Evolutionary conservation across 371 early-diverging fungal genomes (phyloP), one percentile per base, ranked within the genome.

Genomic region (Gilbertella persicaria): DNA sequence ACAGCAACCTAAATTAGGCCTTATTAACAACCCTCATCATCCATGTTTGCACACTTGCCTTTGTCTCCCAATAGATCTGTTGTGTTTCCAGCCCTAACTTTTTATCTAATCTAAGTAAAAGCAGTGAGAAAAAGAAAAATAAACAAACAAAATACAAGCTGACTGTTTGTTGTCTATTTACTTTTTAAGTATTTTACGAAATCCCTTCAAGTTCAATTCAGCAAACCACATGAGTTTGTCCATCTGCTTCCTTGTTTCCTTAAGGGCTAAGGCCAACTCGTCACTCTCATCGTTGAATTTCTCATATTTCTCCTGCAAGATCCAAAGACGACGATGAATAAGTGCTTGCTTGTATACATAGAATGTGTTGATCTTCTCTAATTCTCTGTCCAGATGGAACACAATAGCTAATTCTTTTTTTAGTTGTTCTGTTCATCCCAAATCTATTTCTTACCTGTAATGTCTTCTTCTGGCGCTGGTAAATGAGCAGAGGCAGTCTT

Each of bases 131-230:
- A 45, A 29, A 16, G n/a, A 41, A 48, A 20, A 16, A 20, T 26
- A 38, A 45, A 26, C 19, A 36, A 43, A 46, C 25, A 36, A 39
- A 42, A 16, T 30, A 46, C 4, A n/a, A 19, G n/a, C n/a, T 28
- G 1, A 26, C 14, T 45, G 30, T 45, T 46, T 54, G 46, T 46
- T 54, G 13, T 38, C 36, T 16, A 24, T 62, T 67, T 79, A 86
- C 87, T 89, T 89, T 73, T 89, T 89, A 33, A 87, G 70, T 50
- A 87, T 89, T 68, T 89, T 89, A 21, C 71, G 69, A 44, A 84
- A 82, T 0, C 86, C 89, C 23, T 84, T 78, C 19, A 74, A 62
- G 55, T 89, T 89, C 52, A 86, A 67, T 50, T 86, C 87, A 17
- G 79, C 80, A 69, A 79, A 89, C 74, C 80, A 76, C 50, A 85